Evolutionary conservation across 345 rosid genomes (phyloP), one percentile per base, ranked within the genome.

Genomic region (Microcos paniculata): DNA sequence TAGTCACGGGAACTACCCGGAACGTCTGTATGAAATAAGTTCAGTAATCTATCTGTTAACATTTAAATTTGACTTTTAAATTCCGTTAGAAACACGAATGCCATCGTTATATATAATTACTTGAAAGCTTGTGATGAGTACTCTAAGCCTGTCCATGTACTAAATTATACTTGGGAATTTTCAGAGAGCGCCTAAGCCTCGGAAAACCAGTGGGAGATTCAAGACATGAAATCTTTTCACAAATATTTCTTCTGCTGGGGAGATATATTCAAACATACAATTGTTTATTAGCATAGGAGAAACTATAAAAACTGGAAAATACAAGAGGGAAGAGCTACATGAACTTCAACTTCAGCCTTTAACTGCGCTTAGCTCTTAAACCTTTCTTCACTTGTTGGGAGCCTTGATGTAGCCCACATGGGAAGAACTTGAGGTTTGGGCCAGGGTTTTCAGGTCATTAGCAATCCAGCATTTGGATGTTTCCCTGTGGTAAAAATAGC

Each of bases 401-500:
- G 53, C 71, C 70, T 84, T 84, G 1, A 82, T 80, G 66, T 40
- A 84, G 42, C 79, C 87, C 74, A 84, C 23, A 61, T 82, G 87
- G 0, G 82, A 73, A 6, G 89, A 72, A 31, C 80, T 79, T 0
- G 74, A 43, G 62, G 79, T 79, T 57, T 58, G 77, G 1, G 81
- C 77, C 18, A 91, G 53, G 18, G 96, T 91, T 74, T 63, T 88
- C 45, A 89, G 72, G 63, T 91, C 96, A 53, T 88, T 81, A 71
- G 90, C 85, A 61, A 84, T 71, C 96, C 90, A 89, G 62, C 92
- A 89, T 82, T 21, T 86, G 0, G 83, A 85, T 21, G 79, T 73
- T 35, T 84, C 81, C 52, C 70, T 80, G 31, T 80, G 81, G 75
- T 86, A 89, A 62, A 89, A 91, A 18, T 87, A 87, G 2, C 95